A percentile compares a stretch with the other conserved stretches of the same genome.
Conservation (phyloP, 179 eudicot genomes). For the Sideroxylon spinosum region DNA sequence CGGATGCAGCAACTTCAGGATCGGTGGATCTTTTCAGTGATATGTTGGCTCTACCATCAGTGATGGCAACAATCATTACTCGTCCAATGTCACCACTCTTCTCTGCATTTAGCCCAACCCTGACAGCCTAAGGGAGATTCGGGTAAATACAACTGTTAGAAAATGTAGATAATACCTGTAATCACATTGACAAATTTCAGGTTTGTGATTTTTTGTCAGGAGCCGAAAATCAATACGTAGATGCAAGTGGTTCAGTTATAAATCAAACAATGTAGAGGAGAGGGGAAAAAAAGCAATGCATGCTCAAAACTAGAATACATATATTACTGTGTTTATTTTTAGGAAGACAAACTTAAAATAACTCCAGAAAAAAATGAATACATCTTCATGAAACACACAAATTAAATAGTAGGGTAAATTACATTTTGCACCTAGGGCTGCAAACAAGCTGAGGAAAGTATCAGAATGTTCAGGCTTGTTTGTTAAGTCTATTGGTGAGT, state of each 20-base stretch:
- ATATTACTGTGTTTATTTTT: not conserved
- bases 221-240: not conserved
- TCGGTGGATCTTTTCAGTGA: slow-evolving; percentile 89
- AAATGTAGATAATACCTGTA: not conserved
- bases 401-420: not conserved
- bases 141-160: not conserved
- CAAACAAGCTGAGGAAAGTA: too few species aligned
- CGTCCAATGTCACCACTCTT: slow-evolving; percentile 98
- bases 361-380: not conserved
- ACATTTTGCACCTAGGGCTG: too few species aligned
- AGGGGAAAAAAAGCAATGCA: not conserved
- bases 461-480: too few species aligned
- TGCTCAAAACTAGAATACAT: not conserved
- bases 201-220: not conserved
- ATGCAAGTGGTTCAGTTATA: not conserved
- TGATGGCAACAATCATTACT: slow-evolving; percentile 89
- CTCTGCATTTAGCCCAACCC: slow-evolving; percentile 94
- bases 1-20: slow-evolving; percentile 67
- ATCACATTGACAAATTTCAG: not conserved
- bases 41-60: slow-evolving; percentile 97
- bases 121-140: slow-evolving; percentile 58
- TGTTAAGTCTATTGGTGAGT: too few species aligned
- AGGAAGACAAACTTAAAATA: not conserved
- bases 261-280: not conserved
- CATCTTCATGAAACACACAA: not conserved